Conservation (phyloP, 1,139 yeast species). For the Geotrichum fermentans region DNA sequence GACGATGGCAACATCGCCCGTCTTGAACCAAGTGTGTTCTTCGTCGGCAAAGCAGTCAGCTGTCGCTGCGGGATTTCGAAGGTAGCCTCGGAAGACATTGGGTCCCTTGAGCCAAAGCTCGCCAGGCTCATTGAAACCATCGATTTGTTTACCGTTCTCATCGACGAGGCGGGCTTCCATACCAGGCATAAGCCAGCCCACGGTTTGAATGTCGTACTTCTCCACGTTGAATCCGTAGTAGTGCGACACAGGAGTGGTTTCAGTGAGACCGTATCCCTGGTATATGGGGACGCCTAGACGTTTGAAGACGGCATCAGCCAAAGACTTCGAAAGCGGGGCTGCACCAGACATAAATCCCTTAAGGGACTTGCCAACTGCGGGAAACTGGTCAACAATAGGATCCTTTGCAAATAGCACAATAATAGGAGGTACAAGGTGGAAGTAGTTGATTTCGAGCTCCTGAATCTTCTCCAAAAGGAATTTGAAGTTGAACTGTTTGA, state of each 20-base stretch:
- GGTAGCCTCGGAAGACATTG: slow-evolving; percentile 60
- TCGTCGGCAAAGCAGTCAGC: slow-evolving; percentile 49
- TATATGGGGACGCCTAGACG: slow-evolving; percentile 26
- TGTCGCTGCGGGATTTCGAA: slow-evolving; percentile 52
- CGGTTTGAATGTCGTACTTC: slow-evolving; percentile 34
- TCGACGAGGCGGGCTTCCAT: slow-evolving; percentile 45
- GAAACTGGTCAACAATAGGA: slow-evolving; percentile 36
- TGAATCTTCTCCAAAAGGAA: slow-evolving; percentile 29
- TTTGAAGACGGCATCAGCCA: slow-evolving; percentile 29
- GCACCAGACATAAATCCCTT: slow-evolving; percentile 36
- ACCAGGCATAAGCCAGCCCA: slow-evolving; percentile 47
- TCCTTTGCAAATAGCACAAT: slow-evolving; percentile 39
- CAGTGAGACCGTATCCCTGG: slow-evolving; percentile 79
- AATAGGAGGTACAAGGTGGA: slow-evolving; percentile 40
- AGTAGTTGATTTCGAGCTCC: slow-evolving; percentile 30
- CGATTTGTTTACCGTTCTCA: slow-evolving; percentile 46
- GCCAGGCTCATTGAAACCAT: slow-evolving; percentile 51
- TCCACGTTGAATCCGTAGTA: slow-evolving; percentile 22
- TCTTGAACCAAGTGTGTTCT: slow-evolving; percentile 58
- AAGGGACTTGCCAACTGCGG: slow-evolving; percentile 26
- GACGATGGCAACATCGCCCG: slow-evolving; percentile 70
- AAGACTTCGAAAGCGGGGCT: slow-evolving; percentile 37
- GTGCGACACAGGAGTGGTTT: slow-evolving; percentile 38
- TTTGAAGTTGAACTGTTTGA: slow-evolving; percentile 36
- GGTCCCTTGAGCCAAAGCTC: slow-evolving; percentile 70